A percentile compares a stretch with the other conserved stretches of the same genome.
These are phyloP conservation scores for Tephrocybe sp. DNA, from an alignment of 768 basidiomycete genomes.

Conservation along the genomic window DNA sequence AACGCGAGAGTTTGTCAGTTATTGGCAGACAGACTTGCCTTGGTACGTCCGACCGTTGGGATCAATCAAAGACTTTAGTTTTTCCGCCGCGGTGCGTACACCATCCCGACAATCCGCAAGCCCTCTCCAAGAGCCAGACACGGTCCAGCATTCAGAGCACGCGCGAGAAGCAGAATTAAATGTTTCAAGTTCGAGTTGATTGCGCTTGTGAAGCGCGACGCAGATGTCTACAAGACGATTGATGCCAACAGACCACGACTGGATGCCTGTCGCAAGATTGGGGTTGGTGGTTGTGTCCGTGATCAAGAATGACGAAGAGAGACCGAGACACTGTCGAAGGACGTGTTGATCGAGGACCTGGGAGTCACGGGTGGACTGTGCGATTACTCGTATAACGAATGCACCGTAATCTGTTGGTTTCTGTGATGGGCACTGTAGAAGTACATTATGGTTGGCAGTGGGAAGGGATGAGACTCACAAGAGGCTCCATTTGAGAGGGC, in stretches of 20 bases:
- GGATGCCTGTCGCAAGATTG: slow-evolving; percentile 40
- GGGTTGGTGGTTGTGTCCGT: slow-evolving; percentile 69
- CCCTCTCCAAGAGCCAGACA: slow-evolving; percentile 65
- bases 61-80: slow-evolving; percentile 58
- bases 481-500: slow-evolving; percentile 1
- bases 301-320: slow-evolving; percentile 77
- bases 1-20: neutral
- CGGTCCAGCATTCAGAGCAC: slow-evolving; percentile 81
- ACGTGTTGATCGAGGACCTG: slow-evolving; percentile 54
- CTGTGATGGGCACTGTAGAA: slow-evolving; percentile 9
- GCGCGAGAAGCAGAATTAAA: slow-evolving; percentile 65
- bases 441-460: neutral
- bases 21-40: slow-evolving; percentile 31
- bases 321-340: slow-evolving; percentile 61
- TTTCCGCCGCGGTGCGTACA: slow-evolving; percentile 58
- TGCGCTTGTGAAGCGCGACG: slow-evolving; percentile 62
- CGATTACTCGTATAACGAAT: slow-evolving; percentile 56
- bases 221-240: slow-evolving; percentile 68
- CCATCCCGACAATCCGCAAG: slow-evolving; percentile 62
- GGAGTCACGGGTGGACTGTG: slow-evolving; percentile 45
- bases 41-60: slow-evolving; percentile 50
- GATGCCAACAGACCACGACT: slow-evolving; percentile 67
- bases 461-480: slow-evolving; percentile 6
- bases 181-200: slow-evolving; percentile 75
- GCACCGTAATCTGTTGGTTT: slow-evolving; percentile 56